phyloP scores from a whole-genome alignment of 805 yeast species.

The Kluyveromyces nonfermentans region DNA sequence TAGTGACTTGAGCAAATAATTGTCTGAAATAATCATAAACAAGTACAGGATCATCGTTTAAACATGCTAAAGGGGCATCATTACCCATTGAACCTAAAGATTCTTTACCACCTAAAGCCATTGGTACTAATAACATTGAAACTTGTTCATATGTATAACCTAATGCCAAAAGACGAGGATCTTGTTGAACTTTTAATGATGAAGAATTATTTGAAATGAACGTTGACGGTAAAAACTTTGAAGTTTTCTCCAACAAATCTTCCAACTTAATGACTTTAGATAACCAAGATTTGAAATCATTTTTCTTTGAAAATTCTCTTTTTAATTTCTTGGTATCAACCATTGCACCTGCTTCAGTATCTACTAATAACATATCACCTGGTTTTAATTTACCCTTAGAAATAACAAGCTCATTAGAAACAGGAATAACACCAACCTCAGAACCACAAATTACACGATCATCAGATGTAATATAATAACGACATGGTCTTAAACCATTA shows the following conservation, averaged over 20 bases:
- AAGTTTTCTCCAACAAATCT: constrained; percentile 54
- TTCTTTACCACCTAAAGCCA: constrained; percentile 89
- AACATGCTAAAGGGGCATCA: constrained; percentile 90
- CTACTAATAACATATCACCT: constrained; percentile 92
- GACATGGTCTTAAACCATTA: constrained; percentile 96
- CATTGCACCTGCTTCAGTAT: constrained; percentile 83
- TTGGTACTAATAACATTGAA: constrained; percentile 74
- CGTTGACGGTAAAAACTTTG: constrained; percentile 25
- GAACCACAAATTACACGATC: constrained; percentile 96
- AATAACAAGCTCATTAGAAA: constrained; percentile 70
- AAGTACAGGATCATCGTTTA: constrained; percentile 84
- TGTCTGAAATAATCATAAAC: constrained; percentile 92
- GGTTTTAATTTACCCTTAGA: constrained; percentile 94
- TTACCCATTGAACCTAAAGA: constrained; percentile 98
- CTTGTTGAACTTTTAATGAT: constrained; percentile 49
- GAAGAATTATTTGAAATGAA: constrained; percentile 21
- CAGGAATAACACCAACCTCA: constrained; percentile 93
- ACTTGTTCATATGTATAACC: constrained; percentile 95
- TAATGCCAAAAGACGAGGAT: constrained; percentile 75
- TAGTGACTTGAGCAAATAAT: constrained; percentile 95
- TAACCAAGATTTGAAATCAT: constrained; percentile 92
- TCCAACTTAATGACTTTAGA: constrained; percentile 78
- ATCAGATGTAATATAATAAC: constrained; percentile 91
- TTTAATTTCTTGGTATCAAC: constrained; percentile 91
- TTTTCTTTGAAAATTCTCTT: constrained; percentile 63